Evolutionary conservation across 148 eudicot genomes (phyloP).

Genomic region (Fagopyrum tataricum): DNA sequence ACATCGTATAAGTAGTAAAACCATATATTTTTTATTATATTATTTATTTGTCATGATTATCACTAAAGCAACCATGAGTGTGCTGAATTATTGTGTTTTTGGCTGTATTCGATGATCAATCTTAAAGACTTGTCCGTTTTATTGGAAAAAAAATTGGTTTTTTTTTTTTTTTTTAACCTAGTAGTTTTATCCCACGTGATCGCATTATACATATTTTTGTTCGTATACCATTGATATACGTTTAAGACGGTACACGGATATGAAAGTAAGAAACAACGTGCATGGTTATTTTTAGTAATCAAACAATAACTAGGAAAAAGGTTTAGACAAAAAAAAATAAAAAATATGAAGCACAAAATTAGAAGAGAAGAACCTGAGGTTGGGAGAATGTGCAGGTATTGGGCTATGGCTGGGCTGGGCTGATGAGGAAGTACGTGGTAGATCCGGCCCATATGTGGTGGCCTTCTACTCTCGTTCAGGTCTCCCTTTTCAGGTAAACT

Average conservation of each 20-base stretch:
- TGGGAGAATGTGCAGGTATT: constrained; percentile 42
- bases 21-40: not conserved
- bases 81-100: not conserved
- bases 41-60: not conserved
- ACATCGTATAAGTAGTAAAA: too few relatives aligned
- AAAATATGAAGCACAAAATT: too few relatives aligned
- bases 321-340: too few relatives aligned
- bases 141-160: not conserved
- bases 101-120: not conserved
- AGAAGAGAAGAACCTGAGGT: too few relatives aligned
- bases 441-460: constrained; percentile 98
- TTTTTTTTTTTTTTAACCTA: not conserved
- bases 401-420: constrained; percentile 94
- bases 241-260: not conserved
- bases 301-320: too few relatives aligned
- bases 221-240: not conserved
- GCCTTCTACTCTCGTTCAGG: constrained; percentile 84
- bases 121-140: not conserved
- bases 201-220: too few relatives aligned
- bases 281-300: too few relatives aligned
- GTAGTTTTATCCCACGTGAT: not conserved
- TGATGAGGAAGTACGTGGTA: constrained; percentile 78
- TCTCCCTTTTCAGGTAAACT: constrained; percentile 77
- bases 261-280: not conserved
- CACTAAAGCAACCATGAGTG: not conserved